These are phyloP conservation scores for Malassezia obtusa DNA, from an alignment of 1,284 basidiomycete species.

Conservation along the genomic window DNA sequence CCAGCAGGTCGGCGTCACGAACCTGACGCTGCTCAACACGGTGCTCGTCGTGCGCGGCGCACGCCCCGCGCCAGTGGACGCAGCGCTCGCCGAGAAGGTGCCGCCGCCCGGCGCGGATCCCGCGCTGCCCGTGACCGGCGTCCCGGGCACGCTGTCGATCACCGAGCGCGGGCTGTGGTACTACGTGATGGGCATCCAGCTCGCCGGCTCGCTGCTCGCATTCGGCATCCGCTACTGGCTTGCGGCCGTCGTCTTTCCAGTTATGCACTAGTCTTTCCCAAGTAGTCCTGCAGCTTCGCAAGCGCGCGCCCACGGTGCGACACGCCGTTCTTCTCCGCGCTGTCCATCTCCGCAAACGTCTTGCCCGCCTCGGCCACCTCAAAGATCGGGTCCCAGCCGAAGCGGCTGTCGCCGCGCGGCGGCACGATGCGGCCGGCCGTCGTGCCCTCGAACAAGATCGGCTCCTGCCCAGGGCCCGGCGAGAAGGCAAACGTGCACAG, in stretches of 20 bases:
- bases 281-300: slow-evolving; percentile 7
- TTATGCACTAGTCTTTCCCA: background rate
- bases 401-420: slow-evolving; percentile 62
- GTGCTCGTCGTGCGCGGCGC: slow-evolving; percentile 36
- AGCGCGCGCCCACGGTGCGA: slow-evolving; percentile 17
- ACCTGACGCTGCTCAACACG: slow-evolving; percentile 42
- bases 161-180: slow-evolving; percentile 30
- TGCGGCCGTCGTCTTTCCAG: slow-evolving; percentile 34
- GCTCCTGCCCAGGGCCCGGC: slow-evolving; percentile 37
- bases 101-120: background rate
- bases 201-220: slow-evolving; percentile 26
- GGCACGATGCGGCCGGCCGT: slow-evolving; percentile 81
- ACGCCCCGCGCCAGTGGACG: background rate
- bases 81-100: background rate
- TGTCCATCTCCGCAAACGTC: slow-evolving; percentile 84
- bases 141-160: slow-evolving; percentile 18
- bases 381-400: slow-evolving; percentile 90
- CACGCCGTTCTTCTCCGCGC: slow-evolving; percentile 65
- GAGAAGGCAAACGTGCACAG: slow-evolving; percentile 92
- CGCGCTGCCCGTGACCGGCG: background rate
- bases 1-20: slow-evolving; percentile 29
- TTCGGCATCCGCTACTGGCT: slow-evolving; percentile 42
- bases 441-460: slow-evolving; percentile 71
- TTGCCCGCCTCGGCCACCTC: slow-evolving; percentile 61
- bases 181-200: slow-evolving; percentile 32